A percentile compares a stretch with the other conserved stretches of the same genome.
phyloP scores from a whole-genome alignment of 306 rosid genomes.

The Fragaria vesca region DNA sequence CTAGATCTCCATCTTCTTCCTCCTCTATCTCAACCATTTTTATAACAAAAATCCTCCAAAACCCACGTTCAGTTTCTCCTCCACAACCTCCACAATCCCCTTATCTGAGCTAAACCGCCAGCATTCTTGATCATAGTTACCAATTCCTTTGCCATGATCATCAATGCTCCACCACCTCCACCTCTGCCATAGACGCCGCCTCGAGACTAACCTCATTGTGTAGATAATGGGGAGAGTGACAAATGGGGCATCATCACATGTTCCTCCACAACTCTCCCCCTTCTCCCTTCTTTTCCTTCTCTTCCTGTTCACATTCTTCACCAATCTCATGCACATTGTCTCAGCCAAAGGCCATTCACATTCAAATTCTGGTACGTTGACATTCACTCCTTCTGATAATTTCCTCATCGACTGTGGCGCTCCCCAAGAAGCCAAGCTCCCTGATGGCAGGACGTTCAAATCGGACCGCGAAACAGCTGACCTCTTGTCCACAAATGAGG shows the following conservation, averaged over 20 bases:
- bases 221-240: constrained; percentile 36
- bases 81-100: neutral
- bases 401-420: constrained; percentile 82
- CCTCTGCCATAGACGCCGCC: constrained; percentile 1
- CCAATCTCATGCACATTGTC: constrained; percentile 7
- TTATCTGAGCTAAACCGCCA: neutral
- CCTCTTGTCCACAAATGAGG: constrained; percentile 56
- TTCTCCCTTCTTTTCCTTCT: constrained; percentile 13
- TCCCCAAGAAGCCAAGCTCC: constrained; percentile 32
- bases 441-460: constrained; percentile 65
- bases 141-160: neutral
- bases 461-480: constrained; percentile 68
- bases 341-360: constrained; percentile 2
- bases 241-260: constrained; percentile 12
- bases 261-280: constrained; percentile 30
- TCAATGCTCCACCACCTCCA: neutral
- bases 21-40: constrained; percentile 14
- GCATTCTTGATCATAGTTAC: constrained; percentile 6
- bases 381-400: constrained; percentile 51
- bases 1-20: constrained; percentile 4
- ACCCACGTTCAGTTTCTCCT: constrained; percentile 14
- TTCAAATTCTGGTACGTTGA: neutral
- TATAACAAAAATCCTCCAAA: constrained; percentile 12
- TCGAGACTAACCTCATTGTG: neutral
- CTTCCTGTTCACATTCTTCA: constrained; percentile 12